Conservation (phyloP, 1,284 basidiomycete genomes). For the Singerocomus rubriflavus region DNA sequence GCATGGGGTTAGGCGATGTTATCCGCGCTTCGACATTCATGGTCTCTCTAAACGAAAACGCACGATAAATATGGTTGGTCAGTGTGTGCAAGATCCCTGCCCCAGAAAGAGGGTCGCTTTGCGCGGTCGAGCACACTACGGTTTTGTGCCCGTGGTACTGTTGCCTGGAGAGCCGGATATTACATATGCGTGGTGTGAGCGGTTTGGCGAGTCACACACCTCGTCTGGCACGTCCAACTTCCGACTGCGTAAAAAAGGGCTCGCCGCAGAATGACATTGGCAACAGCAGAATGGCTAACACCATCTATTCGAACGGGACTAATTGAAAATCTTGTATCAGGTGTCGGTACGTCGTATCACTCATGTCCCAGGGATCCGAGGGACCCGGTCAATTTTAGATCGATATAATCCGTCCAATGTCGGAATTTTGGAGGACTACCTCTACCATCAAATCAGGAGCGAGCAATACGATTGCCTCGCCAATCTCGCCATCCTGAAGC, state of each 20-base stretch:
- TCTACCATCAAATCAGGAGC: conserved; percentile 86
- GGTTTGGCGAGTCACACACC: conserved; percentile 10
- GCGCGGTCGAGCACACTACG: neutral
- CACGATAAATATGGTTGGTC: neutral
- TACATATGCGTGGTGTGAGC: neutral
- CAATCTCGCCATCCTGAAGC: conserved; percentile 85
- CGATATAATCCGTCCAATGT: conserved; percentile 96
- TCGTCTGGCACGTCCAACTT: neutral
- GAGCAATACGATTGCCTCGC: conserved; percentile 93
- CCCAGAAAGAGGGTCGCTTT: neutral
- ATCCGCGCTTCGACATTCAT: conserved; percentile 18
- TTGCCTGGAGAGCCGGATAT: neutral
- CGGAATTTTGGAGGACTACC: conserved; percentile 90
- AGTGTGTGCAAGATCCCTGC: neutral
- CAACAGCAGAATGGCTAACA: conserved; percentile 60
- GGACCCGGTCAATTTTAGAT: conserved; percentile 48
- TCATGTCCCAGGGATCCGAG: conserved; percentile 7
- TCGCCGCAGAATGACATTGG: conserved; percentile 24
- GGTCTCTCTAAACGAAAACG: neutral
- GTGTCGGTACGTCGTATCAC: conserved; percentile 67
- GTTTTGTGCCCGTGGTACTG: neutral
- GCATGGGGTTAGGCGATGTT: neutral
- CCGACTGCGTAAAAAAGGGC: conserved; percentile 10
- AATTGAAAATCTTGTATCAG: conserved; percentile 88
- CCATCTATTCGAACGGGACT: conserved; percentile 77